A percentile compares a stretch with the other conserved stretches of the same genome.
Conservation (phyloP, 2,329 filamentous ascomycete genomes). For the Passalora sequoiae region DNA sequence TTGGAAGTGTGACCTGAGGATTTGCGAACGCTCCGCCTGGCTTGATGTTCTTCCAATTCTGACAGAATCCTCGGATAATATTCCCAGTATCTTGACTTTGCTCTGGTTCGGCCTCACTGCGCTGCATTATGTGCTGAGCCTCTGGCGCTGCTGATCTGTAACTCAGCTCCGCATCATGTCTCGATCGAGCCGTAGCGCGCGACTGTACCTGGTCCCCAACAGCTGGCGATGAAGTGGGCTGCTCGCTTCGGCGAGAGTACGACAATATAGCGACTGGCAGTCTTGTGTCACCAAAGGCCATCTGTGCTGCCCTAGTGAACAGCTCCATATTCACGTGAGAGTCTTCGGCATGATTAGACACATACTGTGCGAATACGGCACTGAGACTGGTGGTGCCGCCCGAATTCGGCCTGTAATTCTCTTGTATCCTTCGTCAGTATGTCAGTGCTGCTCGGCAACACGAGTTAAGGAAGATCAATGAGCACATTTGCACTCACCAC, state of each 20-base stretch:
- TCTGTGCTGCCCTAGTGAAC: background rate
- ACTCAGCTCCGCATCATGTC: background rate
- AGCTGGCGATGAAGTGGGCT: background rate
- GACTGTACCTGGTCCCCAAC: background rate
- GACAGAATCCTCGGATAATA: background rate
- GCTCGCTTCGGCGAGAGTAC: background rate
- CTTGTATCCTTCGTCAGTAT: background rate
- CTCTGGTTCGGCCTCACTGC: background rate
- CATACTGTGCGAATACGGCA: background rate
- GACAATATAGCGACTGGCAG: background rate
- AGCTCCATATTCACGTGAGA: background rate
- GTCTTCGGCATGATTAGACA: background rate
- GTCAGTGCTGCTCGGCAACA: background rate
- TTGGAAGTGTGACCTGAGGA: too few species aligned
- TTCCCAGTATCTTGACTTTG: background rate
- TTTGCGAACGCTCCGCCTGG: background rate
- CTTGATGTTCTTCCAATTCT: background rate
- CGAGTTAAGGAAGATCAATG: background rate
- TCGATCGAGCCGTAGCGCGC: too few species aligned
- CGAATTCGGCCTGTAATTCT: background rate
- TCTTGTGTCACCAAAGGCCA: background rate
- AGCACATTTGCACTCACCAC: constrained; percentile 4
- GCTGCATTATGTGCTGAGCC: background rate
- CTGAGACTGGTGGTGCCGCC: background rate
- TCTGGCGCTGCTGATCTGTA: background rate